These are phyloP conservation scores for Pseudocercospora macadamiae DNA, from an alignment of 2,329 filamentous ascomycete genomes.

Conservation along the genomic window DNA sequence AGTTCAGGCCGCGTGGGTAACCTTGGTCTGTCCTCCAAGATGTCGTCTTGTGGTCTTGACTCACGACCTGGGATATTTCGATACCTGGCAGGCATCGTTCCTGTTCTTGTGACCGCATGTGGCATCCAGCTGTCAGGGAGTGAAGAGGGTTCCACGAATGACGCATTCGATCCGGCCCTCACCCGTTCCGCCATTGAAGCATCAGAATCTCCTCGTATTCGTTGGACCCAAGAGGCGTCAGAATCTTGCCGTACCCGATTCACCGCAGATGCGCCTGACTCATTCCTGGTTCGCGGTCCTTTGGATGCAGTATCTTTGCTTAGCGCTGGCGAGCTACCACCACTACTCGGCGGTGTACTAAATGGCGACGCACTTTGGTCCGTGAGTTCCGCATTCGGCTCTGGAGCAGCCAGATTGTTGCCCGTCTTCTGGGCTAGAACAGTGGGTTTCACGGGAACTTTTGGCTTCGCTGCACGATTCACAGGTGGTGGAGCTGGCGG, in stretches of 20 bases:
- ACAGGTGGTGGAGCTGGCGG: slow-evolving; percentile 66
- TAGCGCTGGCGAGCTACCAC: slow-evolving; percentile 53
- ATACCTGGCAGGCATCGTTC: slow-evolving; percentile 32
- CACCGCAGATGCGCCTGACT: slow-evolving; percentile 33
- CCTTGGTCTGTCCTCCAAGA: slow-evolving; percentile 33
- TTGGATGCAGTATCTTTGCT: slow-evolving; percentile 3
- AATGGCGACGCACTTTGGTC: slow-evolving; percentile 73
- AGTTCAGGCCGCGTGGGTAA: slow-evolving; percentile 39
- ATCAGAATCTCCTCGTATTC: slow-evolving; percentile 34
- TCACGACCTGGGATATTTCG: slow-evolving; percentile 17
- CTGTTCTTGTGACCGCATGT: slow-evolving; percentile 23
- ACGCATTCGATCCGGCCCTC: slow-evolving; percentile 33
- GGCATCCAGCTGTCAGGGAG: slow-evolving; percentile 30
- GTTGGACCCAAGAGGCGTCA: slow-evolving; percentile 31
- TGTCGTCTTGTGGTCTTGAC: slow-evolving; percentile 25
- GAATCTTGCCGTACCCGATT: slow-evolving; percentile 33
- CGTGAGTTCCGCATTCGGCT: slow-evolving; percentile 42
- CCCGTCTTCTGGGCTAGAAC: slow-evolving; percentile 29
- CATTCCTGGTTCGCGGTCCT: slow-evolving; percentile 7
- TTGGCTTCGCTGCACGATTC: slow-evolving; percentile 79
- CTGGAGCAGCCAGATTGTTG: slow-evolving; percentile 38
- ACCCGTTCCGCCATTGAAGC: slow-evolving; percentile 28
- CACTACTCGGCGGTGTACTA: slow-evolving; percentile 79
- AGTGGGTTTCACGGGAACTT: slow-evolving; percentile 52
- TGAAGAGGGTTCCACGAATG: slow-evolving; percentile 35